These are phyloP conservation scores for Sphaerostilbella broomeana DNA, from an alignment of 2,329 filamentous ascomycete species.

Conservation along the genomic window DNA sequence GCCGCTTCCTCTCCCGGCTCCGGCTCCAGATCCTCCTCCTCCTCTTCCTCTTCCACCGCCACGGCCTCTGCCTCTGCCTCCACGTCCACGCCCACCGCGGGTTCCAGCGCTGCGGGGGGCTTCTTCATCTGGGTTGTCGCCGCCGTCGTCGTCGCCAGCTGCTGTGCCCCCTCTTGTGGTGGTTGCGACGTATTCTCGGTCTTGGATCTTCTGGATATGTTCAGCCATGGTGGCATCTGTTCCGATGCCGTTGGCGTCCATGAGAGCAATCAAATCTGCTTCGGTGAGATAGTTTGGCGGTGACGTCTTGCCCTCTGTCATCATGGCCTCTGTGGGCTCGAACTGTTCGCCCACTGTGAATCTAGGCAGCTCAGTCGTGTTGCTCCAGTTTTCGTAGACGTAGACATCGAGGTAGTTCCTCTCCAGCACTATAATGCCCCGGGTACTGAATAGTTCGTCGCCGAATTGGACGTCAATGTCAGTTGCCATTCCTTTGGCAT, in stretches of 20 bases:
- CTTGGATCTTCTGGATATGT: constrained; percentile 93
- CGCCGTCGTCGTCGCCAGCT: constrained; percentile 34
- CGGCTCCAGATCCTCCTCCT: constrained; percentile 36
- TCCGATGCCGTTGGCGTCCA: constrained; percentile 98
- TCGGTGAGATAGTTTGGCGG: constrained; percentile 86
- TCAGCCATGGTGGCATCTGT: constrained; percentile 99
- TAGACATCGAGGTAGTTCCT: constrained; percentile 95
- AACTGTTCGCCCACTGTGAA: constrained; percentile 78
- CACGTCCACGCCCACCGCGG: constrained; percentile 41
- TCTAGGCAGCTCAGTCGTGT: constrained; percentile 71
- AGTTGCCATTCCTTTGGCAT: constrained; percentile 79
- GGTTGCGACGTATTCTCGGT: constrained; percentile 76
- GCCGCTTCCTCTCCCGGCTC: constrained; percentile 36
- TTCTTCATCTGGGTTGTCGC: constrained; percentile 31
- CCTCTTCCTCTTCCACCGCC: too few relatives aligned
- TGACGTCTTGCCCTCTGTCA: constrained; percentile 84
- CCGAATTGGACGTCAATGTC: constrained; percentile 82
- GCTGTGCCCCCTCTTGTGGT: constrained; percentile 37
- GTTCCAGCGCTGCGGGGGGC: constrained; percentile 40
- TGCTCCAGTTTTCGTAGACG: constrained; percentile 93
- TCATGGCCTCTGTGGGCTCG: constrained; percentile 79
- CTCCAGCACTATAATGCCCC: constrained; percentile 77
- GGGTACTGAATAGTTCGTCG: constrained; percentile 72
- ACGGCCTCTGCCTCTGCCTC: too few relatives aligned
- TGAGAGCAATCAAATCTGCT: constrained; percentile 87